Evolutionary conservation across 306 rosid species (phyloP).

Genomic region (Lathyrus tuberosus): DNA sequence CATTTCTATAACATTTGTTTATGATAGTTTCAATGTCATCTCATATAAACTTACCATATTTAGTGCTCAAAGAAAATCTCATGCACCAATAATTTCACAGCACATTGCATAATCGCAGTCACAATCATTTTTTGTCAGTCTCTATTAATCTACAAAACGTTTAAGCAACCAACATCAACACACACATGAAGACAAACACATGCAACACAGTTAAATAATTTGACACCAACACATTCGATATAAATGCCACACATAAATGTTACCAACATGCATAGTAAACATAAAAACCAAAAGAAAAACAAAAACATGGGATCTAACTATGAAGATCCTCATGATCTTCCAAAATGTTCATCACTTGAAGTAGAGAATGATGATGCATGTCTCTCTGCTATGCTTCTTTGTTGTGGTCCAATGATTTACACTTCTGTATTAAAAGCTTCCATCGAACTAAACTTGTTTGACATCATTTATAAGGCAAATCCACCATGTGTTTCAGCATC

Average conservation of each 20-base stretch:
- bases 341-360: background rate
- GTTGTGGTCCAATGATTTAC: conserved; percentile 11
- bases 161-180: background rate
- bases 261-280: background rate
- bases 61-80: background rate
- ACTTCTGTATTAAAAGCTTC: conserved; percentile 30
- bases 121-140: background rate
- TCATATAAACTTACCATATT: background rate
- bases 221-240: too few relatives aligned
- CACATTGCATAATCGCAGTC: background rate
- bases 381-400: conserved; percentile 22
- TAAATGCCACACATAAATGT: background rate
- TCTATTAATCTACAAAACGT: background rate
- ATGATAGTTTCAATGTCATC: background rate
- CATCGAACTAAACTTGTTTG: conserved; percentile 37
- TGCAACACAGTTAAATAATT: too few relatives aligned
- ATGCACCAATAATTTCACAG: conserved; percentile 6
- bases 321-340: conserved; percentile 1
- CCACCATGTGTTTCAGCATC: conserved; percentile 31
- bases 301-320: background rate
- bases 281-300: background rate
- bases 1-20: background rate
- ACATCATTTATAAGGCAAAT: conserved; percentile 25
- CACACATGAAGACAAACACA: background rate
- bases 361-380: conserved; percentile 19